A percentile compares a stretch with the other conserved stretches of the same genome.
phyloP scores from a whole-genome alignment of 257 asterid genomes.

The Przewalskia tangutica region DNA sequence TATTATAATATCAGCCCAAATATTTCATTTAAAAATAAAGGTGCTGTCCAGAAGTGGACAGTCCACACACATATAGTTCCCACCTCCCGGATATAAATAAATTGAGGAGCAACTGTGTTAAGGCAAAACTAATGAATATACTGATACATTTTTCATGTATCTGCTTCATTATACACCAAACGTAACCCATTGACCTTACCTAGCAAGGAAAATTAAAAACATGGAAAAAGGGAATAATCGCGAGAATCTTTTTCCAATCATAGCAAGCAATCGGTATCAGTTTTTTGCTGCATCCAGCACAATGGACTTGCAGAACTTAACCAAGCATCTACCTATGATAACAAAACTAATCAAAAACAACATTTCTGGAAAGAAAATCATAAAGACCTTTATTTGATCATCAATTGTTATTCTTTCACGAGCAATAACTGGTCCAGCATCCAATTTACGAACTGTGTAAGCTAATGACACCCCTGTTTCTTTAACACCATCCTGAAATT shows the following conservation, averaged over 20 bases:
- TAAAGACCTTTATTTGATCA: conserved; percentile 65
- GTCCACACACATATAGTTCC: background rate
- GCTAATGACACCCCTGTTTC: conserved; percentile 95
- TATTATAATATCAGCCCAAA: conserved; percentile 12
- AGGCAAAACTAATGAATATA: background rate
- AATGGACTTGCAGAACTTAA: background rate
- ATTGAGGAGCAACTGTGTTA: background rate
- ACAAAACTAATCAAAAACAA: background rate
- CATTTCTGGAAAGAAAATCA: background rate
- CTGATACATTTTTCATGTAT: background rate
- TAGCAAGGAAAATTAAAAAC: conserved; percentile 3
- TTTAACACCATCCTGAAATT: conserved; percentile 70
- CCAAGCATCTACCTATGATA: background rate
- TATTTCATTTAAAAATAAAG: background rate
- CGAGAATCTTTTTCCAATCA: background rate
- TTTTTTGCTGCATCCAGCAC: background rate
- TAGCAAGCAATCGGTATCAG: background rate
- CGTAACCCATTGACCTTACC: background rate
- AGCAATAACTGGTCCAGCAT: conserved; percentile 91
- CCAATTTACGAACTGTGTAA: conserved; percentile 77
- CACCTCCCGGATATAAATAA: background rate
- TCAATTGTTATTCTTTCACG: conserved; percentile 45
- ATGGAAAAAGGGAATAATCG: background rate
- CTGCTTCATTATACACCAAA: background rate
- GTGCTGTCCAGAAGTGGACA: background rate